Evolutionary conservation across 179 eudicot genomes (phyloP).

Genomic region (Silene noctiflora): DNA sequence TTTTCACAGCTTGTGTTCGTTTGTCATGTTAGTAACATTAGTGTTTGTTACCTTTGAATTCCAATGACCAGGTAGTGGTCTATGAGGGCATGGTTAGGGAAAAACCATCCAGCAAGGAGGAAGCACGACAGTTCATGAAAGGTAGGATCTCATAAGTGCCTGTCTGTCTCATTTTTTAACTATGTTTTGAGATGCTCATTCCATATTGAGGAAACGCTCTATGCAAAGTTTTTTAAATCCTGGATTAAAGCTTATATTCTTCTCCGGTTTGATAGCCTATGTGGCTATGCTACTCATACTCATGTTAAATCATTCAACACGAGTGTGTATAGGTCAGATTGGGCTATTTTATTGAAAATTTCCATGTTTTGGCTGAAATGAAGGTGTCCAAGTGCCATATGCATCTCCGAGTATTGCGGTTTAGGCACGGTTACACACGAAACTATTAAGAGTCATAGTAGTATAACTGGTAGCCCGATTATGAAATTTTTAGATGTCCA

Average conservation of each 20-base stretch:
- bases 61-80: constrained; percentile 76
- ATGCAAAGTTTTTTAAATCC: not conserved
- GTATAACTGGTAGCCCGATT: not conserved
- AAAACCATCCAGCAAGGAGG: constrained; percentile 77
- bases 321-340: not conserved
- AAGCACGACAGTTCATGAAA: constrained; percentile 75
- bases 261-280: not conserved
- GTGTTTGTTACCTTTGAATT: constrained; percentile 31
- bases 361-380: not conserved
- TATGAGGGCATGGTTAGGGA: constrained; percentile 83
- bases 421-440: not conserved
- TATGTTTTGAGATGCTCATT: not conserved
- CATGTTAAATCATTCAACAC: not conserved
- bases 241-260: not conserved
- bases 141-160: constrained; percentile 34
- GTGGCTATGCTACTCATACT: not conserved
- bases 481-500: not conserved
- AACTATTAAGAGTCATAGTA: no score
- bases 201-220: not conserved
- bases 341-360: not conserved
- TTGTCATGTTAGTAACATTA: not conserved
- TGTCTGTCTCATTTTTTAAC: not conserved
- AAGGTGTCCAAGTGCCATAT: not conserved
- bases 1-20: not conserved
- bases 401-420: not conserved